Conservation (phyloP, 2,329 filamentous ascomycete species). For the Stemphylium vesicarium region DNA sequence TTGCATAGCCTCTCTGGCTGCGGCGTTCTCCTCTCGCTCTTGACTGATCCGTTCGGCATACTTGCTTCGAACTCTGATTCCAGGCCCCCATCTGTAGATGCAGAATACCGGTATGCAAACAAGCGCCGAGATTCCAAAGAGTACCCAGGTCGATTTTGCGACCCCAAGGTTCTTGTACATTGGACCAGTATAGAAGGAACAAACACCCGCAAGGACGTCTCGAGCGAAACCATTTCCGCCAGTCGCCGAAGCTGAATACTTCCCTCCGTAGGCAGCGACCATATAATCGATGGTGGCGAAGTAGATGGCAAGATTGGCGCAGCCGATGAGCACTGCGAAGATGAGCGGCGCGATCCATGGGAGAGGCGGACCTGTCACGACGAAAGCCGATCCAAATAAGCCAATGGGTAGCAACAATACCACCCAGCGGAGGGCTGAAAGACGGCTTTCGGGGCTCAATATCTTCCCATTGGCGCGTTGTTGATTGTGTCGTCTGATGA, state of each 20-base stretch:
- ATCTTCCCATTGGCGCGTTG: conserved; percentile 52
- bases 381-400: conserved; percentile 71
- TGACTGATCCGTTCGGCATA: conserved; percentile 32
- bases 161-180: conserved; percentile 40
- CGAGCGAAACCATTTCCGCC: conserved; percentile 78
- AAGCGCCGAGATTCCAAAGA: conserved; percentile 57
- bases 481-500: conserved; percentile 56
- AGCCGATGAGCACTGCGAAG: conserved; percentile 64
- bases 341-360: conserved; percentile 64
- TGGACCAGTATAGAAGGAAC: conserved; percentile 62
- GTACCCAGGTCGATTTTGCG: conserved; percentile 45
- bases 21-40: conserved; percentile 27
- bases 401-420: conserved; percentile 69
- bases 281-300: conserved; percentile 82
- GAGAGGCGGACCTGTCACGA: conserved; percentile 63
- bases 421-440: conserved; percentile 69
- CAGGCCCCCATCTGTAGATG: conserved; percentile 63
- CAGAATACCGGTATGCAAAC: conserved; percentile 61
- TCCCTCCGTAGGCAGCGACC: conserved; percentile 72
- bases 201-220: conserved; percentile 75
- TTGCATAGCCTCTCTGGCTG: conserved; percentile 5
- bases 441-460: conserved; percentile 67
- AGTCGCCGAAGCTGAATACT: conserved; percentile 74
- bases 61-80: conserved; percentile 52
- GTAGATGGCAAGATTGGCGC: conserved; percentile 74